Evolutionary conservation across 352 stramenopile genomes (phyloP), one percentile per base, ranked within the genome.

Genomic region (Thraustochytrium sp.): DNA sequence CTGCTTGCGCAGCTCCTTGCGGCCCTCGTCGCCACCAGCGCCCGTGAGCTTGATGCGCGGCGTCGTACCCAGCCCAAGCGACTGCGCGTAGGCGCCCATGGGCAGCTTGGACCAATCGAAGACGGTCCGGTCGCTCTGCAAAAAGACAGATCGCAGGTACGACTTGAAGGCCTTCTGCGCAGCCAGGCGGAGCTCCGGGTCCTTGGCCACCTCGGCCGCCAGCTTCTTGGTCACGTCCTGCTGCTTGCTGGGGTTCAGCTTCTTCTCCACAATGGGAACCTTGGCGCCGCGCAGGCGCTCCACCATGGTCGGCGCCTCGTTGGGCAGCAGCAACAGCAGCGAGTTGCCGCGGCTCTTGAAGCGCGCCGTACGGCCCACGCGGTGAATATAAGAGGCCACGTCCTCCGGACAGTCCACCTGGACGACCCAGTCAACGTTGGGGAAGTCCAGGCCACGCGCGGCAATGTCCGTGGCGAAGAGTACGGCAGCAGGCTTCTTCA

Each of bases 401-500:
- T 99, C 96, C 89, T 99, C 96, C 0, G 97, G 97, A 38, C 94
- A 97, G 88, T 99, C 97, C 3, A 97, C 91, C 85, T 95, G 91
- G 26, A 96, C 85, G n/a, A 99, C 97, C 97, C 97, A 99, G 90
- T 99, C 96, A 23, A 99, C 96, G 46, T 93, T 89, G 13, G 96
- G 96, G 89, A 99, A 99, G 85, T 99, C 97, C 26, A 99, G 90
- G 37, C 97, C 97, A 49, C 97, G 90, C 5, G 96, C 93, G 0
- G 96, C 97, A 75, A 99, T 97, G 87, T 99, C 97, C 0, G 97
- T 99, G 3, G 95, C 94, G 87, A 99, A 98, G 13, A 99, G 84
- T 48, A 99, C 96, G 16, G 90, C 92, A 13, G 73, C 34, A 0
- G 61, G 18, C 55, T 83, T 84, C 59, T 86, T 36, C 13, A 89